These are phyloP conservation scores for Candida quercuum DNA, from an alignment of 805 yeast species.

Conservation along the genomic window DNA sequence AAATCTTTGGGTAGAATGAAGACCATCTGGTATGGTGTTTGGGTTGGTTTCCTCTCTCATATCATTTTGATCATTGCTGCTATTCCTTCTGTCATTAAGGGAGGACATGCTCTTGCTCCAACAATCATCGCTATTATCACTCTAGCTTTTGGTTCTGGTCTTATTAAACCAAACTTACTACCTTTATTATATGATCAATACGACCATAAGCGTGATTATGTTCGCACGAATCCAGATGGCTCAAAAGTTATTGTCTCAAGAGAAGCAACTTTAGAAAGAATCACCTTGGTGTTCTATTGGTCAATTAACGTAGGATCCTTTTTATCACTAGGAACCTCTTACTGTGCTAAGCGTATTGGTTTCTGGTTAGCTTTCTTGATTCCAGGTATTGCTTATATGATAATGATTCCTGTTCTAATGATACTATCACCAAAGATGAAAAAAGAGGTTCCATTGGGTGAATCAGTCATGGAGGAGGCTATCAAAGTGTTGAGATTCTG, in stretches of 20 bases:
- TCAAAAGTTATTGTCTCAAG: conserved; percentile 67
- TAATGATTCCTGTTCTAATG: conserved; percentile 45
- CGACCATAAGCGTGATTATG: conserved; percentile 53
- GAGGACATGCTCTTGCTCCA: conserved; percentile 53
- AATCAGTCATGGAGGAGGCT: conserved; percentile 39
- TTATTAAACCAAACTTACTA: conserved; percentile 67
- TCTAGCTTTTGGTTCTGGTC: conserved; percentile 76
- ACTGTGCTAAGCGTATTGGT: conserved; percentile 59
- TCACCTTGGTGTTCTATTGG: conserved; percentile 72
- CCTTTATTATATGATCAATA: conserved; percentile 74
- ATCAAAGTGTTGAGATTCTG: conserved; percentile 36
- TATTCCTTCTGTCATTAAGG: conserved; percentile 49
- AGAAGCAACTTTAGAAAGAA: conserved; percentile 62
- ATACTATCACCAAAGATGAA: conserved; percentile 23
- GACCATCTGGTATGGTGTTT: conserved; percentile 58
- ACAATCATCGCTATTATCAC: conserved; percentile 37
- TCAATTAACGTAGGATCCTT: conserved; percentile 74
- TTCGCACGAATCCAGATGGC: conserved; percentile 54
- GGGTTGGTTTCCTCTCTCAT: conserved; percentile 56
- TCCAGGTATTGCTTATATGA: conserved; percentile 55
- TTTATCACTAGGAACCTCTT: conserved; percentile 72
- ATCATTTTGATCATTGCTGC: conserved; percentile 65
- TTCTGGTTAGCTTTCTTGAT: conserved; percentile 72
- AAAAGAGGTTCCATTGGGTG: conserved; percentile 24
- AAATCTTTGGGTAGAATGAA: conserved; percentile 67